Evolutionary conservation across 2,329 filamentous ascomycete genomes (phyloP).

Genomic region (Xylariaceae sp.): DNA sequence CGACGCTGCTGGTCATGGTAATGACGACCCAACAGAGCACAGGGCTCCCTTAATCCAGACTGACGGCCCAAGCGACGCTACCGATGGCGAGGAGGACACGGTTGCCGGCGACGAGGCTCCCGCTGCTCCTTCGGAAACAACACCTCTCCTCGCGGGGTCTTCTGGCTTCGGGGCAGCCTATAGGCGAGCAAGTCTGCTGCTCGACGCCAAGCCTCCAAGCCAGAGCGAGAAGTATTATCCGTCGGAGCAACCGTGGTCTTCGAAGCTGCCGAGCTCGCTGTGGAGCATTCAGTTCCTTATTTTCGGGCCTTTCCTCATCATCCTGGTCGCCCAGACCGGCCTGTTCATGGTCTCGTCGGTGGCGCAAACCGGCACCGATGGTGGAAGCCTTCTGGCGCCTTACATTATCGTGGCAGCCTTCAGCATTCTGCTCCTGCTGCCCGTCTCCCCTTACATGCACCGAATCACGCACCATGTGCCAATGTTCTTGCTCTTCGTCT

Average conservation of each 20-base stretch:
- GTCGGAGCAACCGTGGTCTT: constrained; percentile 82
- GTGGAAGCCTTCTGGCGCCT: constrained; percentile 63
- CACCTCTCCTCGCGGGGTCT: constrained; percentile 69
- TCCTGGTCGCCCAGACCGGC: constrained; percentile 70
- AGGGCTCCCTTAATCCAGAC: constrained; percentile 23
- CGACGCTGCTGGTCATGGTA: constrained; percentile 30
- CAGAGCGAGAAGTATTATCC: constrained; percentile 44
- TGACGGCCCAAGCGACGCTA: constrained; percentile 19
- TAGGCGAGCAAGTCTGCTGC: constrained; percentile 41
- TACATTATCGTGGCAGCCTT: constrained; percentile 66
- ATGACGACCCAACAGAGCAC: constrained; percentile 27
- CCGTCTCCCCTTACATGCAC: constrained; percentile 78
- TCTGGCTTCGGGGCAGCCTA: constrained; percentile 55
- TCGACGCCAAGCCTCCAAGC: constrained; percentile 29
- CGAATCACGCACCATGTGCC: constrained; percentile 80
- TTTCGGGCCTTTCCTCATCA: constrained; percentile 69
- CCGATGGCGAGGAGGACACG: constrained; percentile 19
- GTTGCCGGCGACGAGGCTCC: constrained; percentile 22
- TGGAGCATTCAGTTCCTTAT: constrained; percentile 86
- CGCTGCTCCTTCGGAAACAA: constrained; percentile 52
- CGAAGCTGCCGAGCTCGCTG: constrained; percentile 69
- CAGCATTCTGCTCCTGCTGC: constrained; percentile 67
- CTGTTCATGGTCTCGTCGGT: constrained; percentile 67
- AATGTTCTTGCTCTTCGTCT: constrained; percentile 66
- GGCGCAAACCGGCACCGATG: constrained; percentile 79